Evolutionary conservation across 805 yeast species (phyloP), one percentile per base, ranked within the genome.

Genomic region (Cyberlindnera mycetangii): DNA sequence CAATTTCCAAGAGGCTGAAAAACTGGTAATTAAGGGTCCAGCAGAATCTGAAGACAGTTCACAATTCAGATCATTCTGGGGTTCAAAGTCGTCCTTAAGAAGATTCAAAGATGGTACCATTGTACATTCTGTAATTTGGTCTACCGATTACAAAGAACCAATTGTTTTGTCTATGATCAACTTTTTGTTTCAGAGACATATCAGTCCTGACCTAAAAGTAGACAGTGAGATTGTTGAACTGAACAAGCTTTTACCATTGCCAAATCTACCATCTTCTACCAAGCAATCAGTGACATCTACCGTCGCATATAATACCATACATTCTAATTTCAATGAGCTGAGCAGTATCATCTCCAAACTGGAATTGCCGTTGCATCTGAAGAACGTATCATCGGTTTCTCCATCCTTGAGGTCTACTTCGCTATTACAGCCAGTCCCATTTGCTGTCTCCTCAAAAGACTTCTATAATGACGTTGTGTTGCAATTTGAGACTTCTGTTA

Each of bases 61-160:
- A 7, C 72, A 75, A 43, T 93, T 93, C 69, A 78, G 85, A 53
- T 68, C 78, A 6, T 90, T 93, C 60, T 93, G 99, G 99, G 97
- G 97, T 10, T 59, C 76, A 9, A 83, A 79, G 52, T 81, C 95
- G 0, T 87, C 93, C 12, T 71, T 93, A 44, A 80, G 99, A 70
- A 79, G 93, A 61, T 93, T 92, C 69, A 89, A 87, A 59, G 96
- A 93, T 65, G 97, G 97, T 31, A 72, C 84, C 4, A 89, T 93
- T 48, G 83, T 80, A 50, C 95, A 93, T 65, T 86, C 96, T 62
- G 95, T 93, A 44, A 84, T 89, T 24, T 93, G 98, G 98, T 65
- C 70, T 5, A 68, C 76, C 5, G 69, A 77, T 6, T 65, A 76
- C 17, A 67, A 71, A 18, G 82, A 78, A 44, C 84, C 93, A 1